These are phyloP conservation scores for Zychaea mexicana DNA, from an alignment of 371 early-diverging fungal species.

Conservation along the genomic window DNA sequence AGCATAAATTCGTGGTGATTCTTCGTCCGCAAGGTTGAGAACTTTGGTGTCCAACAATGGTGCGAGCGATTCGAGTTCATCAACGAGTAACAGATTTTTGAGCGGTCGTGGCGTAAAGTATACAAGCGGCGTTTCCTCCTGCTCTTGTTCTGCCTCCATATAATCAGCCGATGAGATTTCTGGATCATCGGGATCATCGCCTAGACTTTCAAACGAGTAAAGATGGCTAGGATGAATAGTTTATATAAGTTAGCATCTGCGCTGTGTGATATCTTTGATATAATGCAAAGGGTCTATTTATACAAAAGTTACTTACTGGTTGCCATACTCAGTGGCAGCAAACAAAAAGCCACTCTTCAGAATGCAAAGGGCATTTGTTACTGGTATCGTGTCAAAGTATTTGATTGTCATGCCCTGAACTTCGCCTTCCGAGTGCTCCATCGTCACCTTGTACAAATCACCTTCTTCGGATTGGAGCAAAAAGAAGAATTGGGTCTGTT, in stretches of 20 bases:
- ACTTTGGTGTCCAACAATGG: constrained; percentile 81
- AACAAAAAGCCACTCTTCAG: constrained; percentile 94
- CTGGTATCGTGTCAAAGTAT: constrained; percentile 94
- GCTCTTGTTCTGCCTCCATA: constrained; percentile 57
- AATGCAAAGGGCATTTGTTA: constrained; percentile 79
- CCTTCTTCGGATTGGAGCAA: constrained; percentile 93
- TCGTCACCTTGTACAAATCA: constrained; percentile 92
- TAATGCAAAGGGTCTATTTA: too few relatives aligned
- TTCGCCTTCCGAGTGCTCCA: constrained; percentile 76
- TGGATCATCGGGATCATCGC: constrained; percentile 85
- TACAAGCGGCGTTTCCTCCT: constrained; percentile 53
- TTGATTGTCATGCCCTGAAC: constrained; percentile 77
- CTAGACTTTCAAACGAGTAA: constrained; percentile 92
- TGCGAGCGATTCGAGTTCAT: constrained; percentile 84
- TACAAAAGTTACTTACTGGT: constrained; percentile 74
- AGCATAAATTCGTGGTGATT: constrained; percentile 91
- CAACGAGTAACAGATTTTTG: constrained; percentile 83
- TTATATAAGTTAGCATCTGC: too few relatives aligned
- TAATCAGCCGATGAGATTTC: constrained; percentile 78
- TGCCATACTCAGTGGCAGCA: constrained; percentile 89
- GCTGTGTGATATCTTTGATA: too few relatives aligned
- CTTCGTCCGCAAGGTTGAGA: constrained; percentile 87
- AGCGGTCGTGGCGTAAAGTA: constrained; percentile 83
- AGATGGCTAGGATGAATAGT: constrained; percentile 55
- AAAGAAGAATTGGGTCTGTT: constrained; percentile 87